Evolutionary conservation across 352 stramenopile genomes (phyloP).

Genomic region (Phytophthora cactorum): DNA sequence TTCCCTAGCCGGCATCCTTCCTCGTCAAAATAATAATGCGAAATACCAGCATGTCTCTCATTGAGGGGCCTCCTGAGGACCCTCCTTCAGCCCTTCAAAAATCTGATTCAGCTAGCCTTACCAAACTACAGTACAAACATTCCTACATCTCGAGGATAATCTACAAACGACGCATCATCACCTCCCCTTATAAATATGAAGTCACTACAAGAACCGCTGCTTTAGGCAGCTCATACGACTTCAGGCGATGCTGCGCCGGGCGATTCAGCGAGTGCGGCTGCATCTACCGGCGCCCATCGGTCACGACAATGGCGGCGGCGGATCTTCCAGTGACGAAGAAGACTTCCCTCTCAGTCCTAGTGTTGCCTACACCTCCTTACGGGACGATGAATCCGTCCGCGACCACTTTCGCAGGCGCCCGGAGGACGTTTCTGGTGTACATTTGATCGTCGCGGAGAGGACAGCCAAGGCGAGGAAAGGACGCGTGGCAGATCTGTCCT

Average conservation of each 20-base stretch:
- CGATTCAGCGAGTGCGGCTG: constrained; percentile 58
- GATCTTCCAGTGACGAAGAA: constrained; percentile 34
- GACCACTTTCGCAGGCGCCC: constrained; percentile 34
- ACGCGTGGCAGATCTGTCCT: constrained; percentile 40
- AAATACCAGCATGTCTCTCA: background rate
- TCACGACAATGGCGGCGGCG: constrained; percentile 57
- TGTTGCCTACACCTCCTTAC: constrained; percentile 53
- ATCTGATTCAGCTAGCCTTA: background rate
- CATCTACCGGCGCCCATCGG: constrained; percentile 65
- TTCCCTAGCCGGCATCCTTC: constrained; percentile 25
- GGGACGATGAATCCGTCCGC: constrained; percentile 33
- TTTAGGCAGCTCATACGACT: constrained; percentile 4
- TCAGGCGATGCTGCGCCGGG: constrained; percentile 61
- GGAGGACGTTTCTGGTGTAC: constrained; percentile 39
- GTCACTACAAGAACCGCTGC: constrained; percentile 10
- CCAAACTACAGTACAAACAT: constrained; percentile 13
- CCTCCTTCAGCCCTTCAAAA: background rate
- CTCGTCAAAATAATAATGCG: background rate
- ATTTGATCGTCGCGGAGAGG: constrained; percentile 23
- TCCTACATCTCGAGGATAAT: constrained; percentile 9
- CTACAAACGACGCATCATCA: constrained; percentile 4
- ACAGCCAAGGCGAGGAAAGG: constrained; percentile 2
- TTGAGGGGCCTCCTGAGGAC: no score
- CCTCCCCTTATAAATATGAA: constrained; percentile 17
- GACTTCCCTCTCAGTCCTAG: constrained; percentile 34